Evolutionary conservation across 495 filamentous ascomycete genomes (phyloP).

Genomic region (Penicillium canariense): DNA sequence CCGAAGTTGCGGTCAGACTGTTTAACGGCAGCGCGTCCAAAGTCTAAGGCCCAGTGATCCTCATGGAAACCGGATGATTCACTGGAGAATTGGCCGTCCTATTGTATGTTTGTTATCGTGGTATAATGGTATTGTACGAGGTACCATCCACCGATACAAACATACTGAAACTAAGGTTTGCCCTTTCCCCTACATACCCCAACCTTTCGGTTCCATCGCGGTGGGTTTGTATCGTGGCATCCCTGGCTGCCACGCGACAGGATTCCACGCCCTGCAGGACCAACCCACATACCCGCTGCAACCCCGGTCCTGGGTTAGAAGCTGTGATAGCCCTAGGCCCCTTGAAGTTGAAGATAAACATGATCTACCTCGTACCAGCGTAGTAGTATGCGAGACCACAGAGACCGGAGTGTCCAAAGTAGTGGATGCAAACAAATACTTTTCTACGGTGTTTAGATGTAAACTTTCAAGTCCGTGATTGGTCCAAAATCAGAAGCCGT

Average conservation of each 20-base stretch:
- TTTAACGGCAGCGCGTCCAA: slow-evolving; percentile 10
- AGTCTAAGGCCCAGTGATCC: slow-evolving; percentile 13
- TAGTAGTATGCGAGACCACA: too few species aligned
- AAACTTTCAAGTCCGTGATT: too few species aligned
- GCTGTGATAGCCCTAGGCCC: not conserved
- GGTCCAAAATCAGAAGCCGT: too few species aligned
- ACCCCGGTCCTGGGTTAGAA: not conserved
- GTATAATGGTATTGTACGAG: slow-evolving; percentile 5
- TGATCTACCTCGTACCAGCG: too few species aligned
- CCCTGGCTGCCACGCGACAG: slow-evolving; percentile 34
- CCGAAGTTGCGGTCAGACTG: slow-evolving; percentile 21
- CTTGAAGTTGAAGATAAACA: too few species aligned
- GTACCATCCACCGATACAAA: not conserved
- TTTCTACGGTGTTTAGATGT: too few species aligned
- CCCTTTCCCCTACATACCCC: not conserved
- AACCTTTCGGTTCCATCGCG: not conserved
- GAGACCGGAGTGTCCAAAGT: too few species aligned
- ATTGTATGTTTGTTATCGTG: not conserved
- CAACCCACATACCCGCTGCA: not conserved
- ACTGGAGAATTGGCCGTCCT: slow-evolving; percentile 2
- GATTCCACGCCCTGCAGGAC: slow-evolving; percentile 11
- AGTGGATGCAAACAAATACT: too few species aligned
- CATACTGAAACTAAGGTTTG: not conserved
- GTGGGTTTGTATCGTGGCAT: slow-evolving; percentile 14
- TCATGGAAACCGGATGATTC: slow-evolving; percentile 1